These are phyloP conservation scores for Darksidea phi DNA, from an alignment of 495 filamentous ascomycete species.

Conservation along the genomic window DNA sequence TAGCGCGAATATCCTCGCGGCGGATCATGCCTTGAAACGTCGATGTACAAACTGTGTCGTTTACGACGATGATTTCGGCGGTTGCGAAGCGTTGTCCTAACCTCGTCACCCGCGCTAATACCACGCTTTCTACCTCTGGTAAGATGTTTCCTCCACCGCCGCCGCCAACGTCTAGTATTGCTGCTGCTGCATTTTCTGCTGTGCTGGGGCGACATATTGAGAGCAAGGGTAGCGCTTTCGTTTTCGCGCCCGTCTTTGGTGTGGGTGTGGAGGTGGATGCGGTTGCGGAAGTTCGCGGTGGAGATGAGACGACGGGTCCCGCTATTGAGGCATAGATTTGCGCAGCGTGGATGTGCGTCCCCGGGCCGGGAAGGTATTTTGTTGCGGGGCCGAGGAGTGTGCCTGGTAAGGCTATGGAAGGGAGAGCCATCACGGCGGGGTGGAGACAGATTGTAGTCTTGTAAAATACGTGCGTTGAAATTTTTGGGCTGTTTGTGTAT, in stretches of 20 bases:
- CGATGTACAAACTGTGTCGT: conserved; percentile 51
- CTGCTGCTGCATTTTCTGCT: conserved; percentile 43
- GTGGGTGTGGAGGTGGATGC: conserved; percentile 38
- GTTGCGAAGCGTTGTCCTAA: conserved; percentile 79
- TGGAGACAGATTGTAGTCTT: no score
- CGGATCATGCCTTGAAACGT: conserved; percentile 52
- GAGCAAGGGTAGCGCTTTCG: conserved; percentile 42
- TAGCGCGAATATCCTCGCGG: conserved; percentile 86
- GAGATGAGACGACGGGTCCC: conserved; percentile 51
- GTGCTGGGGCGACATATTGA: conserved; percentile 4
- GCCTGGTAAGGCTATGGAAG: conserved; percentile 60
- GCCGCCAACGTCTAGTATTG: conserved; percentile 36
- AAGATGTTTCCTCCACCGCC: conserved; percentile 63
- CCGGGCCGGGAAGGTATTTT: conserved; percentile 68
- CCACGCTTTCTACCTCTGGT: conserved; percentile 73
- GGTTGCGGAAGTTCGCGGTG: conserved; percentile 44
- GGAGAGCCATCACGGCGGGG: conserved; percentile 25
- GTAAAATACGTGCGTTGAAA: no score
- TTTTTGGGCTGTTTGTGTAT: no score
- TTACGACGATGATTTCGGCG: conserved; percentile 76
- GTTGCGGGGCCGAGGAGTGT: conserved; percentile 69
- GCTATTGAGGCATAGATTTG: conserved; percentile 72
- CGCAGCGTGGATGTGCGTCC: conserved; percentile 73
- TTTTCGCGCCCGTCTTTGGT: conserved; percentile 48
- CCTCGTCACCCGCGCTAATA: conserved; percentile 81